phyloP scores from a whole-genome alignment of 1,284 basidiomycete genomes.

The Agroathelia rolfsii region DNA sequence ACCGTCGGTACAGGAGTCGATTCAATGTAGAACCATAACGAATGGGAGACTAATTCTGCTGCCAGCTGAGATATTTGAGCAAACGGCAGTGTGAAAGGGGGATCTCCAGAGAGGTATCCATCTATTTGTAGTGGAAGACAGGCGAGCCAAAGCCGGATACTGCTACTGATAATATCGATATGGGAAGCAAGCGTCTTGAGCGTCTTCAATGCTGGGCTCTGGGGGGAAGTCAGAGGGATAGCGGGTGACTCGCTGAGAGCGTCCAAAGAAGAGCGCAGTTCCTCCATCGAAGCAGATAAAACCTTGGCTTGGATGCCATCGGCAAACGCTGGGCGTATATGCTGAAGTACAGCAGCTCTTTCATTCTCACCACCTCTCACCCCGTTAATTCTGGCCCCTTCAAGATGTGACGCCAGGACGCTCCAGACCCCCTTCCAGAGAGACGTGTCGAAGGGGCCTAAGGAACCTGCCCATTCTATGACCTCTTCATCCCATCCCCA shows the following conservation, averaged over 20 bases:
- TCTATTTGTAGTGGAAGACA: slow-evolving; percentile 36
- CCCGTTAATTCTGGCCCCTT: slow-evolving; percentile 66
- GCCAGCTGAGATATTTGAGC: slow-evolving; percentile 39
- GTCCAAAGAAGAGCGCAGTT: slow-evolving; percentile 20
- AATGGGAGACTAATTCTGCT: slow-evolving; percentile 35
- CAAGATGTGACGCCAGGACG: slow-evolving; percentile 57
- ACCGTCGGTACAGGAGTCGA: slow-evolving; percentile 7
- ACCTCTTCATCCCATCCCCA: slow-evolving; percentile 69
- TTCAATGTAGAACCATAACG: slow-evolving; percentile 33
- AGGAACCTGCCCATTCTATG: too few relatives aligned
- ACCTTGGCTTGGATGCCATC: slow-evolving; percentile 28
- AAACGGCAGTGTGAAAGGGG: slow-evolving; percentile 49
- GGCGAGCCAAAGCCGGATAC: slow-evolving; percentile 53
- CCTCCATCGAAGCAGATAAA: slow-evolving; percentile 24
- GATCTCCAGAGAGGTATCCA: slow-evolving; percentile 18
- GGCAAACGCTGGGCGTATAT: slow-evolving; percentile 31
- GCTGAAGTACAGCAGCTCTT: slow-evolving; percentile 27
- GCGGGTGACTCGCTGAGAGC: too few relatives aligned
- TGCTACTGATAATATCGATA: slow-evolving; percentile 32
- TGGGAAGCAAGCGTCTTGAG: slow-evolving; percentile 22
- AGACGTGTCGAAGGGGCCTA: slow-evolving; percentile 17
- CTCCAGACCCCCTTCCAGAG: slow-evolving; percentile 49
- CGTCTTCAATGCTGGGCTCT: slow-evolving; percentile 7
- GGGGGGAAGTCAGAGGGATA: too few relatives aligned
- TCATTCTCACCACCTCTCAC: slow-evolving; percentile 58